A percentile compares a stretch with the other conserved stretches of the same genome.
Evolutionary conservation across 345 rosid genomes (phyloP).

Genomic region (Linum tenue): DNA sequence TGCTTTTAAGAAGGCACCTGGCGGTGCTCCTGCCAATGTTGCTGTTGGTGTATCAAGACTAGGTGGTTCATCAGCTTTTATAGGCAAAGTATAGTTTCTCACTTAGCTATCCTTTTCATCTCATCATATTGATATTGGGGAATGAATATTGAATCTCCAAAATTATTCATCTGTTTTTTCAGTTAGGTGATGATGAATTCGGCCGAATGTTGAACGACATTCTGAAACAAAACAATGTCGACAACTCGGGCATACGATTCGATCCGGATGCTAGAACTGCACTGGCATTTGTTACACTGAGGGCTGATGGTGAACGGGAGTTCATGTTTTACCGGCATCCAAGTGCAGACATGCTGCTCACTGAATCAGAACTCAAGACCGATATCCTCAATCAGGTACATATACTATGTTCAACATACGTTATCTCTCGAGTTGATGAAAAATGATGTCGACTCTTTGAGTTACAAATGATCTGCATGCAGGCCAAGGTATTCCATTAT

Average conservation of each 20-base stretch:
- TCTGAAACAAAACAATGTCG: slow-evolving; percentile 65
- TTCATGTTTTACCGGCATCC: slow-evolving; percentile 95
- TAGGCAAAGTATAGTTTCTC: slow-evolving; percentile 65
- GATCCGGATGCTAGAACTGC: slow-evolving; percentile 81
- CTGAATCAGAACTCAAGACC: no score
- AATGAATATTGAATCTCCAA: no score
- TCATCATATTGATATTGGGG: no score
- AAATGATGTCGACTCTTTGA: no score
- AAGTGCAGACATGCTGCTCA: slow-evolving; percentile 81
- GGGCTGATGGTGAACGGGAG: slow-evolving; percentile 95
- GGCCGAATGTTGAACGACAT: slow-evolving; percentile 83
- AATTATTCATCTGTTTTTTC: slow-evolving; percentile 14
- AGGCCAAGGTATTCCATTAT: slow-evolving; percentile 3
- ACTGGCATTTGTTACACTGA: slow-evolving; percentile 79
- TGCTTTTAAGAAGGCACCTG: slow-evolving; percentile 90
- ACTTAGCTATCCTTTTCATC: no score
- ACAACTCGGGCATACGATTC: slow-evolving; percentile 70
- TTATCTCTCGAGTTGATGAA: no score
- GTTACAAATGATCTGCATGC: no score
- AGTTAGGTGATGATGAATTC: slow-evolving; percentile 87
- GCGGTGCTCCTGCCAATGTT: slow-evolving; percentile 99
- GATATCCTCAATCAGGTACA: no score
- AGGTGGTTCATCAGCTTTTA: slow-evolving; percentile 89
- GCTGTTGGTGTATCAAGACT: slow-evolving; percentile 82
- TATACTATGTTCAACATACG: no score